A percentile compares a stretch with the other conserved stretches of the same genome.
Evolutionary conservation across 208 protist species (phyloP).

Genomic region (Entamoeba invadens): DNA sequence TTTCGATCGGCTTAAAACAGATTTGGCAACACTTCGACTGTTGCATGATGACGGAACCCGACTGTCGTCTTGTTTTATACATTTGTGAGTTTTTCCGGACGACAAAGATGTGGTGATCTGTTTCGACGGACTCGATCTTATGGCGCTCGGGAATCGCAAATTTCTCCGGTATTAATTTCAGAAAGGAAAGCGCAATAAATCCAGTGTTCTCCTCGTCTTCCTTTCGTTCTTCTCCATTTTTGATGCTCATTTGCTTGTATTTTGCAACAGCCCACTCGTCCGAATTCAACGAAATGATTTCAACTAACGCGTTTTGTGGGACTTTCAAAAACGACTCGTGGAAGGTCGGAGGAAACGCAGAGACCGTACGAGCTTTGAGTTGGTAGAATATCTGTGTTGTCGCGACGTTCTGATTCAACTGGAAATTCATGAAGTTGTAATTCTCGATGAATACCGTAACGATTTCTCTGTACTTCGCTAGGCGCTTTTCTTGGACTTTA

Average conservation of each 20-base stretch:
- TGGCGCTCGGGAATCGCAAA: background rate
- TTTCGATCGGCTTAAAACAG: background rate
- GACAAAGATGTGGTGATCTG: background rate
- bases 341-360: background rate
- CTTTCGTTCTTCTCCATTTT: too few species aligned
- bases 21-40: background rate
- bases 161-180: background rate
- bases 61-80: background rate
- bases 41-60: background rate
- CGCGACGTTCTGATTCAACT: background rate
- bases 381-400: background rate
- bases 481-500: background rate
- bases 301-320: background rate
- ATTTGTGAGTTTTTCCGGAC: background rate
- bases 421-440: background rate
- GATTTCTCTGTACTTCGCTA: background rate
- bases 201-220: background rate
- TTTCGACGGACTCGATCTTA: background rate
- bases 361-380: background rate
- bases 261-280: background rate
- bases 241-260: background rate
- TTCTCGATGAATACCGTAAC: background rate
- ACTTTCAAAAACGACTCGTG: background rate
- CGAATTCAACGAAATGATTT: background rate
- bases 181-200: background rate